These are phyloP conservation scores for Hydnum rufescens DNA, from an alignment of 768 basidiomycete genomes.

Conservation along the genomic window DNA sequence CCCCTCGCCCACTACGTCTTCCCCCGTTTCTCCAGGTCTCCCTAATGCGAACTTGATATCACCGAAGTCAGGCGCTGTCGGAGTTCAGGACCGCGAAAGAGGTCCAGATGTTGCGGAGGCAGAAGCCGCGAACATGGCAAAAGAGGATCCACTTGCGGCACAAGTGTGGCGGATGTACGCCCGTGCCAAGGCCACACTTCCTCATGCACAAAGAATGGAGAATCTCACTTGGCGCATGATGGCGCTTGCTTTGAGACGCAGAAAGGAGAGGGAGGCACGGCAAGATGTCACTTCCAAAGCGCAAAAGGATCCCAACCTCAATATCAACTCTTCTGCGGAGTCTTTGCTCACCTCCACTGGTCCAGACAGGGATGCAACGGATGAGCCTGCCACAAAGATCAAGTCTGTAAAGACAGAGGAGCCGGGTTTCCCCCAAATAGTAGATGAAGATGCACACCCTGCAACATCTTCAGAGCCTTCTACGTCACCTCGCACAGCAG, in stretches of 20 bases:
- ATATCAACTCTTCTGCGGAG: no score
- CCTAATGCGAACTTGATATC: no score
- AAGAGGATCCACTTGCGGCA: conserved; percentile 78
- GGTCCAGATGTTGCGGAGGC: conserved; percentile 17
- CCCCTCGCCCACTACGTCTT: neutral
- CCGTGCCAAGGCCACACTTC: conserved; percentile 69
- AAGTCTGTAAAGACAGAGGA: no score
- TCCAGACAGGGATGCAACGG: no score
- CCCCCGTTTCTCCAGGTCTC: neutral
- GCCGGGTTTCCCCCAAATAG: no score
- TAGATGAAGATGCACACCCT: neutral
- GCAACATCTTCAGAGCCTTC: neutral
- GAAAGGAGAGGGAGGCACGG: conserved; percentile 57
- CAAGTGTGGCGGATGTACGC: conserved; percentile 98
- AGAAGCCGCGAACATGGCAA: conserved; percentile 36
- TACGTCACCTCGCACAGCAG: no score
- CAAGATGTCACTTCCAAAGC: conserved; percentile 1
- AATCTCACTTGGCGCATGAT: conserved; percentile 98
- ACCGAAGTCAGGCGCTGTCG: no score
- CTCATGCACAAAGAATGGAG: conserved; percentile 91
- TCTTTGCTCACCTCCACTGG: no score
- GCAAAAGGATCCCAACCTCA: no score
- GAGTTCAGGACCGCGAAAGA: no score
- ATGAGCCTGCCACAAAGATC: no score
- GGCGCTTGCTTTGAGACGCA: conserved; percentile 83